A percentile compares a stretch with the other conserved stretches of the same genome.
Evolutionary conservation across 345 rosid species (phyloP).

Genomic region (Crucihimalaya himalaica): DNA sequence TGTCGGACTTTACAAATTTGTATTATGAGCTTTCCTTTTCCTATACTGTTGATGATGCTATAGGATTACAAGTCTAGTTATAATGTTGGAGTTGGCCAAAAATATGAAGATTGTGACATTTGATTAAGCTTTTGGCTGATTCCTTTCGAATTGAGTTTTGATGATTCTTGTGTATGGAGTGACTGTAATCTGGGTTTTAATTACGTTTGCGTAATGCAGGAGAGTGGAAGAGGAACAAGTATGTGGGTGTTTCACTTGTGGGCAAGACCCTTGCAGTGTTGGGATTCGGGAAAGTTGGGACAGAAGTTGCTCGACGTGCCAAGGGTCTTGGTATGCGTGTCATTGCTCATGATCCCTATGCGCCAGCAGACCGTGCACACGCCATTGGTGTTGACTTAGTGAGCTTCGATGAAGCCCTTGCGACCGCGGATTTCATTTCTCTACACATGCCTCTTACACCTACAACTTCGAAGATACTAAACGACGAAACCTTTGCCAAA

Average conservation of each 20-base stretch:
- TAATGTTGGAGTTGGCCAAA: no score
- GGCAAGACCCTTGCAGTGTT: conserved; percentile 79
- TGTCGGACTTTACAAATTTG: neutral
- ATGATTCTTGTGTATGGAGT: conserved; percentile 9
- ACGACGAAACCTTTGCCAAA: conserved; percentile 77
- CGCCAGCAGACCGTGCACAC: conserved; percentile 87
- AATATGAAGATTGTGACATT: neutral
- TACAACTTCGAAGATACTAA: conserved; percentile 67
- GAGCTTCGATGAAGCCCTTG: conserved; percentile 74
- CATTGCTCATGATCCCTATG: conserved; percentile 86
- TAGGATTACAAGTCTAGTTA: neutral
- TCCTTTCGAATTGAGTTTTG: neutral
- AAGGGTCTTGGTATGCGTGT: conserved; percentile 95
- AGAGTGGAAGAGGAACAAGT: conserved; percentile 81
- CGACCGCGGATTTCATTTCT: conserved; percentile 82
- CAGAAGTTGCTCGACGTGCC: conserved; percentile 88
- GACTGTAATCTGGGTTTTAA: neutral
- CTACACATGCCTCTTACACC: conserved; percentile 91
- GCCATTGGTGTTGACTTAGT: conserved; percentile 82
- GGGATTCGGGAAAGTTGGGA: conserved; percentile 93
- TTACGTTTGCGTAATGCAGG: conserved; percentile 45
- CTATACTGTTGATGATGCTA: neutral
- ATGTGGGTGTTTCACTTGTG: conserved; percentile 86
- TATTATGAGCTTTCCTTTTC: neutral
- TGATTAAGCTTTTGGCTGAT: neutral